Base-by-base conservation (phyloP, 2,329 filamentous ascomycete species). In the Colletotrichum incanum region DNA sequence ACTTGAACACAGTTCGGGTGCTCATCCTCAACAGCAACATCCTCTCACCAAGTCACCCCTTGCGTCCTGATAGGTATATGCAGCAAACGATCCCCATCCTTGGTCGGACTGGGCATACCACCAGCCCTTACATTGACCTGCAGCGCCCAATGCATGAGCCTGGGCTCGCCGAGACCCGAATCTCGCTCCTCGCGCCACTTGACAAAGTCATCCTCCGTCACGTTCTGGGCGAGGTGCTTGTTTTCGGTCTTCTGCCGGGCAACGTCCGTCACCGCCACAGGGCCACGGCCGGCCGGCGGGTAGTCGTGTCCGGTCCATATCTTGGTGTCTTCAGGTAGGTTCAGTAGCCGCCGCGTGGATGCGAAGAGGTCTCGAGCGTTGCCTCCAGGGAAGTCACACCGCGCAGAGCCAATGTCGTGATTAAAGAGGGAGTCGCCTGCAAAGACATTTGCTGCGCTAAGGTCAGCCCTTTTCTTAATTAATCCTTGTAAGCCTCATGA, bases 231-330 rank as follows among this genome's bases (percentile, higher is more conserved):
- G 2, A 89, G 75, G 73, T 89, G 87, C 69, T 84, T 86, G 71
- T 89, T 89, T 14, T 79, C 73, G 43, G 75, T 71, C n/a, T 76
- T 81, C 39, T 90, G 88, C 8, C 86, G 83, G 1, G 74, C 74
- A 0, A 89, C 87, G 0, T 80, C 88, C 73, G 84, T 79, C 39
- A 76, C 87, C 0, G 87, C 78, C 0, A 82, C 70, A 0, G 86
- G 83, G 0, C 63, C 76, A 1, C 76, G 77, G 31, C 60, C 55
- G 4, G 76, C 74, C 0, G 84, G 81, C 0, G 87, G 86, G 70
- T 90, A 90, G 74, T 90, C 88, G 67, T 90, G 88, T 0, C 88
- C 88, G 0, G 84, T 86, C 83, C 86, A 90, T 55, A 90, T 82
- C 60, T 83, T 86, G 54, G 83, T 81, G 37, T 87, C 75, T 1